Conservation (phyloP, 306 rosid species). For the Castanea mollissima region DNA sequence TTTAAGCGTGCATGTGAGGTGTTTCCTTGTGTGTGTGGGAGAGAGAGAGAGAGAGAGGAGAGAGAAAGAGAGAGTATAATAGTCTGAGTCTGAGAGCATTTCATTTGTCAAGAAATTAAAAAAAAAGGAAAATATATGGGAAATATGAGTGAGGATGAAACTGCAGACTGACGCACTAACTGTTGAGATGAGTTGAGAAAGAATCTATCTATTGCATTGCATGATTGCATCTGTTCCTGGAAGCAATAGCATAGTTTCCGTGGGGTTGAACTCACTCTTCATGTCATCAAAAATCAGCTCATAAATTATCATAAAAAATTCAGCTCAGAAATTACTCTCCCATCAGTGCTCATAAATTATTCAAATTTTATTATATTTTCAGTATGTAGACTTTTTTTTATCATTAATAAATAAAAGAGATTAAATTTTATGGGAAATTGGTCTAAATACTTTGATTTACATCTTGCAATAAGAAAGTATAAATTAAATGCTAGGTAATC, state of each 20-base stretch:
- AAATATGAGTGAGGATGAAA: not conserved
- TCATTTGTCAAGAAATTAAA: not conserved
- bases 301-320: too few species aligned
- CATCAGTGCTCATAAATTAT: too few species aligned
- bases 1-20: slow-evolving; percentile 15
- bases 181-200: not conserved
- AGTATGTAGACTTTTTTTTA: too few species aligned
- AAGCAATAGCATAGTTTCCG: not conserved
- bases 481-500: too few species aligned
- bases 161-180: not conserved
- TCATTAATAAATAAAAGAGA: too few species aligned
- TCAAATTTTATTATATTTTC: too few species aligned
- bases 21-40: not conserved
- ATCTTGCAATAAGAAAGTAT: too few species aligned
- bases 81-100: not conserved
- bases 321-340: too few species aligned
- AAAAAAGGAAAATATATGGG: not conserved
- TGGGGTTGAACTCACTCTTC: too few species aligned
- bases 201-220: not conserved
- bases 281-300: too few species aligned
- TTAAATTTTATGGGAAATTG: too few species aligned
- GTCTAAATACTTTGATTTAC: too few species aligned
- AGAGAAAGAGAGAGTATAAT: slow-evolving; percentile 6
- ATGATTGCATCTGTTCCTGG: not conserved
- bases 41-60: not conserved